Conservation (phyloP, 306 rosid species). For the Delonix regia region DNA sequence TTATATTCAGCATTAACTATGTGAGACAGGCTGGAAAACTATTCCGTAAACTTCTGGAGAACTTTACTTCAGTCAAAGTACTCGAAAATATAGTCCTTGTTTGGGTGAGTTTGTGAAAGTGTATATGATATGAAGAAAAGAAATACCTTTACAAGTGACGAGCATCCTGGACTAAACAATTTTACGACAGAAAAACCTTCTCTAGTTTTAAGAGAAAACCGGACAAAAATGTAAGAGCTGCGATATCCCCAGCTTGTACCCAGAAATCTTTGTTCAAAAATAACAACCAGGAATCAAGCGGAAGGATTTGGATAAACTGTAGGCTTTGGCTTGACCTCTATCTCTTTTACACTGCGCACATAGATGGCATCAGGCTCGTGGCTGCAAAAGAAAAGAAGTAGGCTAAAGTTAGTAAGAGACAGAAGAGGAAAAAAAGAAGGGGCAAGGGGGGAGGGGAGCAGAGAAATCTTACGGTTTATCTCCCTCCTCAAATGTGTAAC, state of each 20-base stretch:
- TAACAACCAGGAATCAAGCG: constrained; percentile 35
- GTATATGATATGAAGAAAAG: background rate
- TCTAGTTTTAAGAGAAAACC: background rate
- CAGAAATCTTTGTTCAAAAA: constrained; percentile 2
- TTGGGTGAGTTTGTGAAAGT: background rate
- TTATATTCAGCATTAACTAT: background rate
- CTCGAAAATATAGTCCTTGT: background rate
- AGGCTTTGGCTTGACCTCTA: constrained; percentile 96
- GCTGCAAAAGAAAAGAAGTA: constrained; percentile 54
- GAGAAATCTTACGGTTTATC: constrained; percentile 53
- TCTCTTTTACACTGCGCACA: constrained; percentile 80
- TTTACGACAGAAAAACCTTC: background rate
- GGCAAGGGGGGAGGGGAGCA: background rate
- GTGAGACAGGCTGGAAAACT: background rate
- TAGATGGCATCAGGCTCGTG: constrained; percentile 88
- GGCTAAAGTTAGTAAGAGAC: background rate
- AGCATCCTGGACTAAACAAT: background rate
- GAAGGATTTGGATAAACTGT: constrained; percentile 75
- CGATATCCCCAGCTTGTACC: background rate
- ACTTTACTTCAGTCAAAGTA: background rate
- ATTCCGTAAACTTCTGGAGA: background rate
- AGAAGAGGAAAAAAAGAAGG: background rate
- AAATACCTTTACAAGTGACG: background rate
- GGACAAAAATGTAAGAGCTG: background rate
- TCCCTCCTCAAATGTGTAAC: constrained; percentile 94